Evolutionary conservation across 352 stramenopile genomes (phyloP), one percentile per base, ranked within the genome.

Genomic region (Thraustochytrium sp.): DNA sequence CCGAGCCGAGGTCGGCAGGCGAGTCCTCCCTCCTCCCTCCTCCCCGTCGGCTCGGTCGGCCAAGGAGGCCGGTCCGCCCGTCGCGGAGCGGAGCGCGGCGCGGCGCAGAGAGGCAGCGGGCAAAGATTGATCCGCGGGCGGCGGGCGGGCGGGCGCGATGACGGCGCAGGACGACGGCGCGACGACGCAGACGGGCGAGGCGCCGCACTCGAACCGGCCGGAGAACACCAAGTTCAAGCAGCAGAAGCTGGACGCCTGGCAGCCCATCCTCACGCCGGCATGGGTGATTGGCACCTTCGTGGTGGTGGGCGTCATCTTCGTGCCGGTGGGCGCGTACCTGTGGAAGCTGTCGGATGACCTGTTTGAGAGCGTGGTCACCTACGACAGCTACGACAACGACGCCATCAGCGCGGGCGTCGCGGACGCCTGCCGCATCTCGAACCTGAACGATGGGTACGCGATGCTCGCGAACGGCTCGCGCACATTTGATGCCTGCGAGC

Each of bases 261-360:
- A 98, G 89, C 96, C 96, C 9, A 96, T 99, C 64, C 87, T 99
- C 36, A 98, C 96, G 87, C 95, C 97, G 53, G 94, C 91, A 77
- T 98, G 92, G 92, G 93, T 98, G 80, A 98, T 99, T 85, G 89
- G 88, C 75, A 90, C 94, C 23, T 98, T 98, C 82, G 87, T 97
- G 48, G 86, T 97, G 63, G 91, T 99, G 36, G 94, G 93, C 1
- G 87, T 97, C 29, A 93, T 98, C 85, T 97, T 98, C 84, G 94
- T 99, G 86, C 94, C 94, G 26, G 91, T 97, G 73, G 96, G 96
- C 90, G 90, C 95, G 82, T 88, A 94, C 46, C 87, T 97, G 31
- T 89, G 13, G 3, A 68, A 80, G 68, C 68, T 80, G 44, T 63
- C 44, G 2, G 13, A 63, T 26, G 68, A 63, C 13, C 68, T 80